Evolutionary conservation across 257 asterid genomes (phyloP).

Genomic region (Fraxinus americana): DNA sequence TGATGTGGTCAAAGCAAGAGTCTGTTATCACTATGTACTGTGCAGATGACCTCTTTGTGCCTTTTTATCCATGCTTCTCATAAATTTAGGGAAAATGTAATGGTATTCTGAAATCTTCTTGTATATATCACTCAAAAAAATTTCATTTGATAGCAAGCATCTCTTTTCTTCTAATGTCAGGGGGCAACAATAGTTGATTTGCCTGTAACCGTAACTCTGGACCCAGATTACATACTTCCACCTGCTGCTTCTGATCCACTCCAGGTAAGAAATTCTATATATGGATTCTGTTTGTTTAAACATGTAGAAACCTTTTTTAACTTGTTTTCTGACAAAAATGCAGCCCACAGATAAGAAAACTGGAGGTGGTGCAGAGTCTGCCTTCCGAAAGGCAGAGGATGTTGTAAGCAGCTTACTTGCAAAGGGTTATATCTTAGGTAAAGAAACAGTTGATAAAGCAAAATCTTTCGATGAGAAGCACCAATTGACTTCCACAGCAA

Average conservation of each 20-base stretch:
- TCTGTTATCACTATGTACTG: neutral
- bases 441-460: constrained; percentile 78
- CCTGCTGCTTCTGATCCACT: constrained; percentile 64
- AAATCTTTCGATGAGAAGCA: constrained; percentile 83
- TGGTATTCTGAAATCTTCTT: neutral
- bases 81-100: neutral
- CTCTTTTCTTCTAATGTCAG: constrained; percentile 36
- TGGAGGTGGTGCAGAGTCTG: constrained; percentile 58
- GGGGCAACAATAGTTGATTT: constrained; percentile 95
- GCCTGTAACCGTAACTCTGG: constrained; percentile 64
- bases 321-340: constrained; percentile 23
- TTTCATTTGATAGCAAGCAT: neutral
- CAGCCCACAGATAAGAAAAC: constrained; percentile 48
- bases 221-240: constrained; percentile 77
- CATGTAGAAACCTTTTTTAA: constrained; percentile 18
- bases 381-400: constrained; percentile 88
- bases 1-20: neutral
- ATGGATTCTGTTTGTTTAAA: constrained; percentile 4
- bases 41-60: neutral
- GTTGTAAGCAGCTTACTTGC: constrained; percentile 90
- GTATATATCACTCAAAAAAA: neutral
- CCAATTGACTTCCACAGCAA: constrained; percentile 80
- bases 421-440: constrained; percentile 82
- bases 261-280: constrained; percentile 35
- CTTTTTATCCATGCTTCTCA: neutral